Evolutionary conservation across 1,284 basidiomycete species (phyloP), one percentile per base, ranked within the genome.

Genomic region (Pseudozyma flocculosa): DNA sequence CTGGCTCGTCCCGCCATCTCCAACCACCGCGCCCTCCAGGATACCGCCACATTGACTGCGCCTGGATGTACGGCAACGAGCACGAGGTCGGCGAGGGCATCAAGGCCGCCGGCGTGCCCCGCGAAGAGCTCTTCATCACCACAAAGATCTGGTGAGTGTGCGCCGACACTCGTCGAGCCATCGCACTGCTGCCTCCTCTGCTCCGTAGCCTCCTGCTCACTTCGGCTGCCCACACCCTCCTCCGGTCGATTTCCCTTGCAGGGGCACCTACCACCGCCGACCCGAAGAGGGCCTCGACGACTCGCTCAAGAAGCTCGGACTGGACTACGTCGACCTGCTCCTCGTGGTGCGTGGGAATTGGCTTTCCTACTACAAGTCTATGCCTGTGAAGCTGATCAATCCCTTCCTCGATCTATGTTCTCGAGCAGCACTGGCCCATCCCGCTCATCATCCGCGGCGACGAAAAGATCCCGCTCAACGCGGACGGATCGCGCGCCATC

Each of bases 1-100:
- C n/a, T n/a, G n/a, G n/a, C n/a, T n/a, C n/a, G n/a, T n/a, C n/a
- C n/a, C n/a, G n/a, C n/a, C n/a, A n/a, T n/a, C n/a, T n/a, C n/a
- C n/a, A n/a, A n/a, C n/a, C n/a, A n/a, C n/a, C n/a, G n/a, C n/a
- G n/a, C n/a, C n/a, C n/a, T n/a, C n/a, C 36, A 37, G 36, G 65
- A 21, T 69, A 37, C 41, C 30, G 24, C 4, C 24, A 43, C 41
- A 26, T 32, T 43, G 62, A 67, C 26, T 52, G 50, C 17, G 60
- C 63, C 19, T 66, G 59, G 36, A 22, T 67, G 23, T 72, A 78
- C 55, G 71, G 79, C 40, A 92, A 93, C 78, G 90, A 93, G 79
- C 87, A 85, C 69, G 88, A 90, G 77, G 89, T 90, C 19, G 90
- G 89, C 9, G 69, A 87, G 44, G 91, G 90, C 26, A 86, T 93